phyloP scores from a whole-genome alignment of 2,329 filamentous ascomycete genomes.

The Sporothrix curviconia region DNA sequence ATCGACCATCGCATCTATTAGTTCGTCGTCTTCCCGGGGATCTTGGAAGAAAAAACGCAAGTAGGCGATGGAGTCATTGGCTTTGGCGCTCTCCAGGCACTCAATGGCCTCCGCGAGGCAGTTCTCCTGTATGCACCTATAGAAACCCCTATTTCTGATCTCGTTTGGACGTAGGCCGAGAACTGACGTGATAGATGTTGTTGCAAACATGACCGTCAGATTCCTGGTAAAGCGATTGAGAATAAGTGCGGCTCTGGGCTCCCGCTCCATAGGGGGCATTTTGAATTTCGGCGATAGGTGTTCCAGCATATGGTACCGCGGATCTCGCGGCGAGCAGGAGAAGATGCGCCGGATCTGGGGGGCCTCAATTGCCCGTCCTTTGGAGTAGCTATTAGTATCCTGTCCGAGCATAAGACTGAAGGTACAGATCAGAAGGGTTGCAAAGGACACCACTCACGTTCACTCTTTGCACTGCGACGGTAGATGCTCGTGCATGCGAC shows the following conservation, averaged over 20 bases:
- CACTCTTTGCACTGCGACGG: conserved; percentile 58
- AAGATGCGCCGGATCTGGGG: conserved; percentile 74
- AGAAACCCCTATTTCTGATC: conserved; percentile 73
- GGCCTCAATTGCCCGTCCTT: conserved; percentile 70
- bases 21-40: conserved; percentile 54
- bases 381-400: no score
- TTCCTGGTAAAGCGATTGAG: conserved; percentile 81
- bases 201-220: conserved; percentile 80
- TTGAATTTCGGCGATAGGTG: conserved; percentile 77
- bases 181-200: conserved; percentile 66
- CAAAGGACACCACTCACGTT: conserved; percentile 50
- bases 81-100: conserved; percentile 78
- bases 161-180: conserved; percentile 64
- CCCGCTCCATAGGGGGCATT: conserved; percentile 57
- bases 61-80: conserved; percentile 86
- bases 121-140: conserved; percentile 74
- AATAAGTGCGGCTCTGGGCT: conserved; percentile 77
- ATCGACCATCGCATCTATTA: conserved; percentile 29
- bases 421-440: background rate
- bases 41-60: conserved; percentile 79
- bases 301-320: conserved; percentile 83
- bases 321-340: conserved; percentile 72
- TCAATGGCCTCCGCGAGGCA: conserved; percentile 70
- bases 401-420: no score
- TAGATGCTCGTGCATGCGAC: conserved; percentile 81